A percentile compares a stretch with the other conserved stretches of the same genome.
phyloP scores from a whole-genome alignment of 176 grass and related monocot species.

The Oryza glaberrima region DNA sequence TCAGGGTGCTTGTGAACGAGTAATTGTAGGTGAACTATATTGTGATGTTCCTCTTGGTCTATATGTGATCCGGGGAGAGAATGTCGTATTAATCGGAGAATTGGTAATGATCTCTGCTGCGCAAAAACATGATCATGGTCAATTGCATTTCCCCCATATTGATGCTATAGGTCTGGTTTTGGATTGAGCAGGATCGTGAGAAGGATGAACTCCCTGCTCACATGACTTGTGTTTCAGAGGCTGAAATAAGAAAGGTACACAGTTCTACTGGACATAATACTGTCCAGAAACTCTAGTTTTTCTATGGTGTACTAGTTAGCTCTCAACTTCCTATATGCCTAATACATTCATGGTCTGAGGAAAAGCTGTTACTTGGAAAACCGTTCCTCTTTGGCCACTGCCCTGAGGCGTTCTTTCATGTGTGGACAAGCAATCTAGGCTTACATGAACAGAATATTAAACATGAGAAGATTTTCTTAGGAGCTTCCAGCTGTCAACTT shows the following conservation, averaged over 20 bases:
- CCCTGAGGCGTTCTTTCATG: not conserved
- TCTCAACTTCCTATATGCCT: not conserved
- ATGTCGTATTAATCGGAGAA: slow-evolving; percentile 98
- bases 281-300: not conserved
- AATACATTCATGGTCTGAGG: not conserved
- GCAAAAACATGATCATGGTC: slow-evolving; percentile 28
- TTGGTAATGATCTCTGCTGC: slow-evolving; percentile 64
- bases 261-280: slow-evolving; percentile 9
- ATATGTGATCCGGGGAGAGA: slow-evolving; percentile 97
- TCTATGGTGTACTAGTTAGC: not conserved
- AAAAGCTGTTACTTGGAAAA: slow-evolving; percentile 13
- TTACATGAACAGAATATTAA: not conserved
- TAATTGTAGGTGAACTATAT: slow-evolving; percentile 93
- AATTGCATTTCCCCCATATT: slow-evolving; percentile 26
- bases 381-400: not conserved
- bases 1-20: slow-evolving; percentile 93
- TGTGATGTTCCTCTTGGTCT: slow-evolving; percentile 92
- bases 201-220: slow-evolving; percentile 91
- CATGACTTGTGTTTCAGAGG: slow-evolving; percentile 83
- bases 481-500: not conserved
- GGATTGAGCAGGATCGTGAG: slow-evolving; percentile 71
- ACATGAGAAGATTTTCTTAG: not conserved
- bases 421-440: not conserved
- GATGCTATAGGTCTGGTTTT: slow-evolving; percentile 45
- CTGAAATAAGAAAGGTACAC: slow-evolving; percentile 89